phyloP scores from a whole-genome alignment of 345 rosid genomes.

The Populus davidiana region DNA sequence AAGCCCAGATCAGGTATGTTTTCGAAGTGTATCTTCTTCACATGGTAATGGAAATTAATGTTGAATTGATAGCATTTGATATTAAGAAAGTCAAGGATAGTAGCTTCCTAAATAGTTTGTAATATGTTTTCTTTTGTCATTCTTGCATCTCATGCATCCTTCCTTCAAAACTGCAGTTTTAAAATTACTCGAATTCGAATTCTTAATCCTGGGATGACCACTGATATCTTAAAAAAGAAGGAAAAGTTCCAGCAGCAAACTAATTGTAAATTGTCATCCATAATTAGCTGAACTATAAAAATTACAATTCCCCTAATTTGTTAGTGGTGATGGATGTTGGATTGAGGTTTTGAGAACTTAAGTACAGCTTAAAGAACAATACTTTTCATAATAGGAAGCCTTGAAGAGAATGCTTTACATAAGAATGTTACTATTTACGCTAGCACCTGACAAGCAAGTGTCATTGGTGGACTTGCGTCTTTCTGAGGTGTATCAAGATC shows the following conservation, averaged over 20 bases:
- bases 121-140: background rate
- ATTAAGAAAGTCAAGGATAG: background rate
- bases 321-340: background rate
- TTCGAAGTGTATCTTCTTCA: background rate
- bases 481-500: background rate
- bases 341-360: background rate
- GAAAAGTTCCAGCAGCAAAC: background rate
- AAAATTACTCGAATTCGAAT: background rate
- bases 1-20: constrained; percentile 86
- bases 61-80: background rate
- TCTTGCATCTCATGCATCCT: background rate
- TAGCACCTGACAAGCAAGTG: background rate
- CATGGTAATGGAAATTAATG: constrained; percentile 1
- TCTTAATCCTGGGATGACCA: background rate
- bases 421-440: background rate
- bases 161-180: background rate
- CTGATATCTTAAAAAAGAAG: background rate
- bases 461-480: background rate
- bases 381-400: background rate
- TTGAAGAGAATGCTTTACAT: background rate
- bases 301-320: background rate
- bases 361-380: background rate
- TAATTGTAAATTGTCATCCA: background rate
- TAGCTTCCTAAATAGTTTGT: background rate
- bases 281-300: background rate